Evolutionary conservation across 331 rosid species (phyloP).

Genomic region (Erythrophleum ivorense): DNA sequence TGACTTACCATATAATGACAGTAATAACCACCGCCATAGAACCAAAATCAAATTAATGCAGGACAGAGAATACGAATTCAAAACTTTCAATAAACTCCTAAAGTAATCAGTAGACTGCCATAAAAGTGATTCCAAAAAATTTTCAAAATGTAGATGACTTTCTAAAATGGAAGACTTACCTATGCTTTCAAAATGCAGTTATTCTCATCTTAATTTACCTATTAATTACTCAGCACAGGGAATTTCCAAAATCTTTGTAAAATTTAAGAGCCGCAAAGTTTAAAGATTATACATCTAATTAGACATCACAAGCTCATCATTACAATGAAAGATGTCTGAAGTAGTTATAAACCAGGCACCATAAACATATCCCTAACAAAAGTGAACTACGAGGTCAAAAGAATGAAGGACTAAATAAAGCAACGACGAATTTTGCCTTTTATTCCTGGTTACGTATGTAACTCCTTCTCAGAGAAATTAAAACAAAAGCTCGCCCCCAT

Average conservation of each 20-base stretch:
- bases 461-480: background rate
- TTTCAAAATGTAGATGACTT: background rate
- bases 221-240: constrained; percentile 8
- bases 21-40: constrained; percentile 2
- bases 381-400: constrained; percentile 20
- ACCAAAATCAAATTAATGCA: constrained; percentile 5
- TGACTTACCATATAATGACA: background rate
- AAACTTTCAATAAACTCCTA: background rate
- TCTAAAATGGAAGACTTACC: background rate
- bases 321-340: constrained; percentile 17
- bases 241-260: constrained; percentile 22
- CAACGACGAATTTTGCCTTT: constrained; percentile 7
- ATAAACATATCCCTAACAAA: constrained; percentile 35
- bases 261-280: background rate
- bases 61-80: background rate
- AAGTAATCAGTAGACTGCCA: constrained; percentile 19
- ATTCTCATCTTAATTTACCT: constrained; percentile 24
- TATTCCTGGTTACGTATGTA: constrained; percentile 15
- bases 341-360: constrained; percentile 25
- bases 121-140: constrained; percentile 21
- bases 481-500: constrained; percentile 11
- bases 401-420: constrained; percentile 27
- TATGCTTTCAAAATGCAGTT: background rate
- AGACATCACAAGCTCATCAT: constrained; percentile 30
- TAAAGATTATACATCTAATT: constrained; percentile 17